Conservation (phyloP, 2,329 filamentous ascomycete species). For the Xylariaceae sp. region DNA sequence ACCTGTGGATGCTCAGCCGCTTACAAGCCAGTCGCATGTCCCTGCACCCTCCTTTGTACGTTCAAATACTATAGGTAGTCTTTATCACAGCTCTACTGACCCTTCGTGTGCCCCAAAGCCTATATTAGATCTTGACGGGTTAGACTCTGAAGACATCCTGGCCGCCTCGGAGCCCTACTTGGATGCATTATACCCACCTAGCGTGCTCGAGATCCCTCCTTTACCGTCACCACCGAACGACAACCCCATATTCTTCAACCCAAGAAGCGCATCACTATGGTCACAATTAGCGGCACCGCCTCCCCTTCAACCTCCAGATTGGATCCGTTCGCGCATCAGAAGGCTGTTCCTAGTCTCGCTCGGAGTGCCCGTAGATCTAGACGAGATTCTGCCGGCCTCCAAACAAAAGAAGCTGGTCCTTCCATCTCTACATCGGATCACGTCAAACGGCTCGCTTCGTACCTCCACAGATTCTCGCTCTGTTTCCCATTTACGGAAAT, state of each 20-base stretch:
- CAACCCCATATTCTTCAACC: slow-evolving; percentile 70
- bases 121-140: slow-evolving; percentile 61
- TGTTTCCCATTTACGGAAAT: slow-evolving; percentile 41
- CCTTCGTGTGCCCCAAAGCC: slow-evolving; percentile 40
- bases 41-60: slow-evolving; percentile 41
- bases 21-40: slow-evolving; percentile 32
- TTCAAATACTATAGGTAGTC: slow-evolving; percentile 33
- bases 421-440: slow-evolving; percentile 57
- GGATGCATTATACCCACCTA: slow-evolving; percentile 57
- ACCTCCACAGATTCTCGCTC: slow-evolving; percentile 51
- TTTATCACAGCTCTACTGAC: slow-evolving; percentile 30
- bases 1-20: slow-evolving; percentile 27
- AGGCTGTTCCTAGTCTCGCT: slow-evolving; percentile 93
- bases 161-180: slow-evolving; percentile 61
- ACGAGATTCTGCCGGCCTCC: slow-evolving; percentile 92
- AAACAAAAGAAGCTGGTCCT: slow-evolving; percentile 97
- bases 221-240: slow-evolving; percentile 48
- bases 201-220: slow-evolving; percentile 46
- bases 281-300: slow-evolving; percentile 93
- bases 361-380: slow-evolving; percentile 90
- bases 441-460: slow-evolving; percentile 46
- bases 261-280: slow-evolving; percentile 87
- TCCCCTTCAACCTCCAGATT: slow-evolving; percentile 90
- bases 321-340: slow-evolving; percentile 92
- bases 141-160: slow-evolving; percentile 56